Conservation (phyloP, 202 grass and related monocot species). For the Zizania palustris region DNA sequence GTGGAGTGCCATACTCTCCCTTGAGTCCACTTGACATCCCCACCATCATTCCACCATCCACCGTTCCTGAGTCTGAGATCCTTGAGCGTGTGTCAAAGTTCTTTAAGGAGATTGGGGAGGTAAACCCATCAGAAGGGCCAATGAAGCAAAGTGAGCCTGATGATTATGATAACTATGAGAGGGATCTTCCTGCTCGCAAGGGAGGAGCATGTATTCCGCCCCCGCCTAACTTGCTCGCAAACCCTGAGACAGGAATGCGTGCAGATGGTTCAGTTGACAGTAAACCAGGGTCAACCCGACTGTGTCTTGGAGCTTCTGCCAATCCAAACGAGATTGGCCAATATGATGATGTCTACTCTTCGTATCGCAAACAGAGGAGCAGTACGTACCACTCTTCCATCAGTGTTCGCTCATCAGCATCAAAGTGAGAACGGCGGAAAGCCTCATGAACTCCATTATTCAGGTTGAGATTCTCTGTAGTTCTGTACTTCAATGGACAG, state of each 20-base stretch:
- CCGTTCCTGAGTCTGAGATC: slow-evolving; percentile 69
- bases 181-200: slow-evolving; percentile 67
- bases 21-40: slow-evolving; percentile 92
- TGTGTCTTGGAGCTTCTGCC: slow-evolving; percentile 72
- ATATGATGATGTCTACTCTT: slow-evolving; percentile 89
- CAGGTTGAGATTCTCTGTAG: too few relatives aligned
- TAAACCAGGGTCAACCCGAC: slow-evolving; percentile 58
- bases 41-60: slow-evolving; percentile 78
- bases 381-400: slow-evolving; percentile 85
- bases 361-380: slow-evolving; percentile 95
- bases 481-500: neutral
- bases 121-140: slow-evolving; percentile 90
- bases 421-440: slow-evolving; percentile 41
- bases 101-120: slow-evolving; percentile 90
- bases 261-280: slow-evolving; percentile 67
- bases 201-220: slow-evolving; percentile 91
- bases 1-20: slow-evolving; percentile 91
- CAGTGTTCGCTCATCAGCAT: slow-evolving; percentile 59
- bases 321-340: slow-evolving; percentile 74
- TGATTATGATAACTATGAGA: slow-evolving; percentile 74
- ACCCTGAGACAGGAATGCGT: slow-evolving; percentile 79
- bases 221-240: slow-evolving; percentile 64
- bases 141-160: slow-evolving; percentile 54
- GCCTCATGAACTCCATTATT: neutral
- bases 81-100: slow-evolving; percentile 84